Base-by-base conservation (phyloP, 2,329 filamentous ascomycete genomes). In the Trichoderma pleuroti region DNA sequence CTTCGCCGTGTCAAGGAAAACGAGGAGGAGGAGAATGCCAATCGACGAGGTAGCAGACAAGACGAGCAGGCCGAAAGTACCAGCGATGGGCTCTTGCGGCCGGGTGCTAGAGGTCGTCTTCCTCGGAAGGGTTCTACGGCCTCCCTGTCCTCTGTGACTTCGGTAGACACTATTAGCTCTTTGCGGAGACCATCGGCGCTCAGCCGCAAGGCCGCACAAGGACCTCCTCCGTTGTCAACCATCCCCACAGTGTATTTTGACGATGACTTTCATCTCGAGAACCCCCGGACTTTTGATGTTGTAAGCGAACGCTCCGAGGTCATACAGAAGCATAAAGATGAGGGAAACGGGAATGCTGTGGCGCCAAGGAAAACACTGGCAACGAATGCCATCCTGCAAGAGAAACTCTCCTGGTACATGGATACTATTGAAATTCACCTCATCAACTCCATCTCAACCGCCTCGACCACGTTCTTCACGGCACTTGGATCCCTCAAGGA, bases 391-490 rank as follows among this genome's bases (percentile, higher is more conserved):
- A 99, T 99, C 71, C 81, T 99, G 42, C 96, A 99, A 79, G 96
- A 99, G 81, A 99, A 99, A 81, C 85, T 99, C 14, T 98, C 96
- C 0, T 99, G 96, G 96, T 99, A 99, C 80, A 97, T 99, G 94
- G 96, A 99, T 79, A 99, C 96, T 0, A 94, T 99, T 26, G 96
- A 99, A 79, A 93, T 99, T 68, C 96, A 99, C 79, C 85, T 99
- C 9, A 98, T 99, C 75, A 93, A 93, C 36, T 97, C 94, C 0
- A 99, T 99, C 73, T 98, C 95, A 3, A 94, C 93, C 0, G 96
- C 96, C 1, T 98, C 96, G 0, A 94, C 93, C 0, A 97, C 95
- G 0, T 99, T 99, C 80, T 99, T 99, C 77, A 94, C 94, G 0
- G 96, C 96, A 0, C 84, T 99, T 1, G 95, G 96, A 0, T 97